These are phyloP conservation scores for Myrica gale DNA, from an alignment of 306 rosid species.

Conservation along the genomic window DNA sequence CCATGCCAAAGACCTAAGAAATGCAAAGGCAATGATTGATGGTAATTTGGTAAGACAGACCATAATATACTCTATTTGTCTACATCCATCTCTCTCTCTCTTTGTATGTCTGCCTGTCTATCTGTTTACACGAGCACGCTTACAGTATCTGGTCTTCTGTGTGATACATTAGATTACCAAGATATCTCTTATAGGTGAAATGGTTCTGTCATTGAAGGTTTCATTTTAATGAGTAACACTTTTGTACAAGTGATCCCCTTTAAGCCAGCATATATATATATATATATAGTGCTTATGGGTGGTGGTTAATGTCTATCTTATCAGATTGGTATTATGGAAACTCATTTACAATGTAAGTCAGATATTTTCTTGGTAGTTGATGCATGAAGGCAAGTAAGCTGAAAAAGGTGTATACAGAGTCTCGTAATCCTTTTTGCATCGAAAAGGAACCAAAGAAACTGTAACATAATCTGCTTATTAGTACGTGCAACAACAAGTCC, in stretches of 20 bases:
- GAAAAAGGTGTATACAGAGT: neutral
- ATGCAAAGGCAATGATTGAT: constrained; percentile 66
- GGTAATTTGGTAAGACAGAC: constrained; percentile 66
- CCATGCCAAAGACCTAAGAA: constrained; percentile 66
- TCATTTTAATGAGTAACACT: neutral
- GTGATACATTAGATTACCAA: neutral
- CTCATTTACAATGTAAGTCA: neutral
- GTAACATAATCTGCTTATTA: neutral
- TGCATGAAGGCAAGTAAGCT: neutral
- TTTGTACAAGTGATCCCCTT: neutral
- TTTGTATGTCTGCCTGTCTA: neutral
- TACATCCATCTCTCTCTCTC: neutral
- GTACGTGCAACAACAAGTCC: neutral
- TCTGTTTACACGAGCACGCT: neutral
- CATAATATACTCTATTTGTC: neutral
- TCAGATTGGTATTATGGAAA: neutral
- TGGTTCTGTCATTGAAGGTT: constrained; percentile 4
- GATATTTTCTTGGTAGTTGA: neutral
- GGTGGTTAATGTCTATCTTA: constrained; percentile 7
- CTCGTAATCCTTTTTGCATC: neutral
- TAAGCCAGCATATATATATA: constrained; percentile 8
- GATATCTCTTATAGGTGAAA: constrained; percentile 8
- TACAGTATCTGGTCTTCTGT: neutral
- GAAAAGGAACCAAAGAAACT: neutral
- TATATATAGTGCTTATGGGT: constrained; percentile 9